Base-by-base conservation (phyloP, 768 basidiomycete species). In the Russula sp. region DNA sequence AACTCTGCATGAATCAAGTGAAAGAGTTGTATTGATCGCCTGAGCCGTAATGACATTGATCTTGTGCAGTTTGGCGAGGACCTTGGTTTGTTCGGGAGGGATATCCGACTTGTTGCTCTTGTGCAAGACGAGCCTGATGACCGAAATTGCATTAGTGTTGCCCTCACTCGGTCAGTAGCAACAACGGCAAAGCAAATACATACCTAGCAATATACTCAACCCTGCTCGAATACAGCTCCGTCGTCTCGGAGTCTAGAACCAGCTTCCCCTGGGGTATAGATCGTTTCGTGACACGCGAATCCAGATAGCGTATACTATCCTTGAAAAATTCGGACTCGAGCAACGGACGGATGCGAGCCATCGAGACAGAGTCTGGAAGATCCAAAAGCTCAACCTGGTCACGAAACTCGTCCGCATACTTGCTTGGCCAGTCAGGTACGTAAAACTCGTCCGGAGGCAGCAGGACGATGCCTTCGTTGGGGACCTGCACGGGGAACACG, bases 351-450 rank as follows among this genome's bases (percentile, higher is more conserved):
- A 67, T 54, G 25, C 55, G 56, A 1, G 38, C 1, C 16, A 61
- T 43, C 6, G 56, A 46, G 18, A 11, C 39, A 7, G 67, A 50
- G 0, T 52, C 58, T 0, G 64, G 59, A 5, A 68, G 51, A 0
- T 59, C 60, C 25, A 69, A 52, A 10, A 69, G 49, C 32, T 52
- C 42, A 7, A 69, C 67, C 2, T 29, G 41, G 0, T 39, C 45
- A 13, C 58, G 52, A 45, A 67, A 69, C 46, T 59, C 48, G 5
- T 60, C 46, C 4, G 59, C 62, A 29, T 61, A 61, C 41, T 58
- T 65, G 9, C 65, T 56, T 29, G 35, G 35, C 54, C 46, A 58
- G 25, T 71, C 70, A 3, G 69, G 69, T 6, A 68, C 32, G 54
- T 69, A 72, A 51, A 71, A 67, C 9, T 36, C 51, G 10, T 68